These are phyloP conservation scores for Mortierella sp. DNA, from an alignment of 371 early-diverging fungal genomes.

Conservation along the genomic window DNA sequence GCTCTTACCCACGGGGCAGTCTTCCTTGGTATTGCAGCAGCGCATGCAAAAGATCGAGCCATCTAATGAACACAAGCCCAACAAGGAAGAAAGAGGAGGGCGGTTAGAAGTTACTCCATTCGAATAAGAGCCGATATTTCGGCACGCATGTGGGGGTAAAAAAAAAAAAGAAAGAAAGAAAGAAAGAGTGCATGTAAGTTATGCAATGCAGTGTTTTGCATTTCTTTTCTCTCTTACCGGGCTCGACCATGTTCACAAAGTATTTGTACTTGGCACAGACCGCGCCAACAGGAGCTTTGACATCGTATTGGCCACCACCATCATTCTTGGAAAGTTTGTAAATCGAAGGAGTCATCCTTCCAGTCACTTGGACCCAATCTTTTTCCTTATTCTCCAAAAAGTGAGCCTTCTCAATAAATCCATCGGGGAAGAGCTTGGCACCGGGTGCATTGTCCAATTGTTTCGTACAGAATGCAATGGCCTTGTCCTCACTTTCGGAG, in stretches of 20 bases:
- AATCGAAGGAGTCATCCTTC: conserved; percentile 37
- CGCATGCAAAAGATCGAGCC: conserved; percentile 14
- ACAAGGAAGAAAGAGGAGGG: not conserved
- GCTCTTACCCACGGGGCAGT: conserved; percentile 16
- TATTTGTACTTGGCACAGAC: conserved; percentile 49
- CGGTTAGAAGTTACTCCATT: not conserved
- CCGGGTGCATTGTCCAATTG: conserved; percentile 38
- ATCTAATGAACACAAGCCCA: not conserved
- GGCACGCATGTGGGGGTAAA: not conserved
- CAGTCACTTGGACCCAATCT: conserved; percentile 55
- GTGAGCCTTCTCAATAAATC: conserved; percentile 51
- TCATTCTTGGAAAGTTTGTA: conserved; percentile 39
- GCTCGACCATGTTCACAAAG: conserved; percentile 59
- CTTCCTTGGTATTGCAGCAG: conserved; percentile 15
- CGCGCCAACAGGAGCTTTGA: conserved; percentile 30
- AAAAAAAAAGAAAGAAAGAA: not conserved
- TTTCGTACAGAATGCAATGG: conserved; percentile 62
- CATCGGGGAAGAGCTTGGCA: conserved; percentile 49
- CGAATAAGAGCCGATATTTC: not conserved
- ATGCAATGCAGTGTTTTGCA: conserved; percentile 12
- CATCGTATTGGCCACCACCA: conserved; percentile 59
- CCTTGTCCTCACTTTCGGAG: conserved; percentile 59
- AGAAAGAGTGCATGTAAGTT: conserved; percentile 24
- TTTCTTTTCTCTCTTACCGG: conserved; percentile 22
- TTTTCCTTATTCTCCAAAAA: conserved; percentile 30